Percentiles rank a stretch among this genome's conserved stretches.
These are phyloP conservation scores for Aschersonia sp. DNA, from an alignment of 2,329 filamentous ascomycete genomes.

Conservation along the genomic window DNA sequence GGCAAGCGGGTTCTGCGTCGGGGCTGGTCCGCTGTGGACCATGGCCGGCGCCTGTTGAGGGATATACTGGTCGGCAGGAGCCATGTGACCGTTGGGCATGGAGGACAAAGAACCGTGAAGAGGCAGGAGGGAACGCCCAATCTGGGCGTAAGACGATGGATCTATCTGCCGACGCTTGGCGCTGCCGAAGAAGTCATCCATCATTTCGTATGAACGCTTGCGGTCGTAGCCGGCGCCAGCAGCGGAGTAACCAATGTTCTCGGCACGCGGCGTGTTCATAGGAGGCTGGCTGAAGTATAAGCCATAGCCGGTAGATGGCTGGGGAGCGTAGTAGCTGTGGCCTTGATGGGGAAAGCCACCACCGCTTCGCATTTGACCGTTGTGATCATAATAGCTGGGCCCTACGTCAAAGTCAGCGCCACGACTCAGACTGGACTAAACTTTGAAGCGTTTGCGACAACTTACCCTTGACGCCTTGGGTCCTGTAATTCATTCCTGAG, in stretches of 20 bases:
- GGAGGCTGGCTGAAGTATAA: constrained; percentile 64
- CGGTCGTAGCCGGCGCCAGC: constrained; percentile 46
- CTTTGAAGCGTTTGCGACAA: neutral
- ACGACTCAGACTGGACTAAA: neutral
- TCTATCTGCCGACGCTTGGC: constrained; percentile 87
- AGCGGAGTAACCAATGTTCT: constrained; percentile 46
- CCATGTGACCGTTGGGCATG: constrained; percentile 38
- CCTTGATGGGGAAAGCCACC: constrained; percentile 38
- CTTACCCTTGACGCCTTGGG: constrained; percentile 38
- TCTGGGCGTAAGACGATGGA: constrained; percentile 75
- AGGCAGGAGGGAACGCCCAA: constrained; percentile 76
- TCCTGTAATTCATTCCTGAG: constrained; percentile 39
- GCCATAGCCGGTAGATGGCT: constrained; percentile 45
- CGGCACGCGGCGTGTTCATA: constrained; percentile 35
- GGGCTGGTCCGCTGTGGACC: constrained; percentile 38
- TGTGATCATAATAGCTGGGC: constrained; percentile 50
- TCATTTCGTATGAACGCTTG: constrained; percentile 73
- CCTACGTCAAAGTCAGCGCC: constrained; percentile 19
- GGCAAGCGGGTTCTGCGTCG: constrained; percentile 39
- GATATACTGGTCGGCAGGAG: constrained; percentile 39
- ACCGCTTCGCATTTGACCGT: constrained; percentile 45
- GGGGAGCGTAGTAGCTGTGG: constrained; percentile 43
- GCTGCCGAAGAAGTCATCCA: constrained; percentile 89
- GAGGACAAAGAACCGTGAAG: constrained; percentile 54
- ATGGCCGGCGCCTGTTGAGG: constrained; percentile 22